These are phyloP conservation scores for Fraxinus nigra DNA, from an alignment of 305 asterid genomes.

Conservation along the genomic window DNA sequence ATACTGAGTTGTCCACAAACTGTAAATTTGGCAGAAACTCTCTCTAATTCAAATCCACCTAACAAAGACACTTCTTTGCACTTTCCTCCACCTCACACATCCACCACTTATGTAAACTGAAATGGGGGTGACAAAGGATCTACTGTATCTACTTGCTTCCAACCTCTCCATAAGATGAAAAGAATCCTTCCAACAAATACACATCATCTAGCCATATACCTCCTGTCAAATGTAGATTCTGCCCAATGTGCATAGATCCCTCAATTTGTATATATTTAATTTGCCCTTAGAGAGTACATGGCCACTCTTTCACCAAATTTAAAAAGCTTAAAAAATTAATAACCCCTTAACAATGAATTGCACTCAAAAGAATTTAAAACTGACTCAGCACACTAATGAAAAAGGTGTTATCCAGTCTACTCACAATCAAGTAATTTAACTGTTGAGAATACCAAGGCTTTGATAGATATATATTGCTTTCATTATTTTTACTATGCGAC, in stretches of 20 bases:
- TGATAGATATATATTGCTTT: not conserved
- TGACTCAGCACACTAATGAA: not conserved
- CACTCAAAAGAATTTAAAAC: not conserved
- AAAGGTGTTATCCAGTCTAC: not conserved
- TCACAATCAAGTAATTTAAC: not conserved
- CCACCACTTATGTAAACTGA: not conserved
- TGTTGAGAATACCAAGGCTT: not conserved
- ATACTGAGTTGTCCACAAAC: not conserved
- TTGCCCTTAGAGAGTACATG: not conserved
- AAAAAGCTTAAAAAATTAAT: not conserved
- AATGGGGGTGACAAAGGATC: not conserved
- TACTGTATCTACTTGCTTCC: not conserved
- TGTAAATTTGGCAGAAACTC: not conserved
- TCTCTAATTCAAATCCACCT: not conserved
- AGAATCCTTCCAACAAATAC: not conserved
- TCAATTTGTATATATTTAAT: not conserved
- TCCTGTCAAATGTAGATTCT: not conserved
- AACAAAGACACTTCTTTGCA: not conserved
- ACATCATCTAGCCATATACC: not conserved
- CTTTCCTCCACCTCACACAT: not conserved
- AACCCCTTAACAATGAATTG: not conserved
- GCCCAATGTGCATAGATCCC: not conserved
- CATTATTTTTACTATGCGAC: not conserved
- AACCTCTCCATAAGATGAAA: not conserved
- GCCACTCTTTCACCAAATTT: not conserved